phyloP scores from a whole-genome alignment of 306 rosid genomes.

The Lathyrus oleraceus region DNA sequence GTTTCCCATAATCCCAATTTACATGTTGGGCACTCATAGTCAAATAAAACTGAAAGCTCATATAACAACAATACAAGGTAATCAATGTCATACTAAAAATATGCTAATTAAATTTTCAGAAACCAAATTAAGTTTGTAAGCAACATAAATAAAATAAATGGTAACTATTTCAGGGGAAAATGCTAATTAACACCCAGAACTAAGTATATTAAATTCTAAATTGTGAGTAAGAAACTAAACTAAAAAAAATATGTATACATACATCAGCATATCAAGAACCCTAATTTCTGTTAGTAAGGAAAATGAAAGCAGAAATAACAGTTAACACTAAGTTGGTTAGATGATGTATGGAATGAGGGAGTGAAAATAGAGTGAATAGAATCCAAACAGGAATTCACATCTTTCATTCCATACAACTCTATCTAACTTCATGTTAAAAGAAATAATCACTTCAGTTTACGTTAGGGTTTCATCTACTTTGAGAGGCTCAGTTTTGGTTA shows the following conservation, averaged over 20 bases:
- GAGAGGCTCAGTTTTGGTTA: conserved; percentile 48
- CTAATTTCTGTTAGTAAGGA: neutral
- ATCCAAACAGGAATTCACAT: neutral
- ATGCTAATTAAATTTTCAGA: no score
- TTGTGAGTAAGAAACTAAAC: no score
- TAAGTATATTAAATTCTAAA: no score
- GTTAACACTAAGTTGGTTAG: conserved; percentile 32
- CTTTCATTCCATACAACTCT: conserved; percentile 38
- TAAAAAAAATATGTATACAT: no score
- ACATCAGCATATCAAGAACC: no score
- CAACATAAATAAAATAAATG: no score
- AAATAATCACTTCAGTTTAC: neutral
- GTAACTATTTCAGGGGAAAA: no score
- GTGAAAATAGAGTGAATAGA: neutral
- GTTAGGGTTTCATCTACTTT: neutral
- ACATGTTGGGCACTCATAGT: no score
- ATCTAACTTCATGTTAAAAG: conserved; percentile 22
- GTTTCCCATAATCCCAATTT: neutral
- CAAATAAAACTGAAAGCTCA: neutral
- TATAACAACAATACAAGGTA: neutral
- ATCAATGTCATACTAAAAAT: no score
- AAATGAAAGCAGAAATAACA: neutral
- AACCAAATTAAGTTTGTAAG: no score
- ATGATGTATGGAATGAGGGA: conserved; percentile 40
- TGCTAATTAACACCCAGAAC: no score